Percentiles rank a stretch among this genome's conserved stretches.
phyloP scores from a whole-genome alignment of 768 basidiomycete genomes.

The Russula dissimulans region DNA sequence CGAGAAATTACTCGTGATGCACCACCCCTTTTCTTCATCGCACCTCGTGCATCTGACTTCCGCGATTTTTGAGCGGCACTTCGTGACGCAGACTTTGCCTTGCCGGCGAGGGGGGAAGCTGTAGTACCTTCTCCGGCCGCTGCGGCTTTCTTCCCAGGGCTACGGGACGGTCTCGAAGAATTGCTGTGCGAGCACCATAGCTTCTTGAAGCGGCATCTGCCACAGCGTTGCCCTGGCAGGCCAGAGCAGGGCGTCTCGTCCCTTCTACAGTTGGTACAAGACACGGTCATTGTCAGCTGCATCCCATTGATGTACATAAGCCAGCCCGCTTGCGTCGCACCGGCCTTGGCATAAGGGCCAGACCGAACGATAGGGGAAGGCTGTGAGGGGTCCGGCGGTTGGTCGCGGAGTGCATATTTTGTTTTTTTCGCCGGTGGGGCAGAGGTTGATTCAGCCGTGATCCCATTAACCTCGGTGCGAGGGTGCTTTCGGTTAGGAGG shows the following conservation, averaged over 20 bases:
- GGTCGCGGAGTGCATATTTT: not conserved
- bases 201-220: constrained; percentile 11
- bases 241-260: constrained; percentile 8
- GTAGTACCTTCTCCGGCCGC: not conserved
- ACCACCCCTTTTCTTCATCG: not conserved
- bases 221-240: constrained; percentile 10
- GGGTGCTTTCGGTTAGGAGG: not conserved
- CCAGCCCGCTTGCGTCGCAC: constrained; percentile 10
- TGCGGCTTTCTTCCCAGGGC: not conserved
- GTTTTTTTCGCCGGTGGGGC: constrained; percentile 5
- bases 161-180: not conserved
- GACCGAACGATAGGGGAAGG: not conserved
- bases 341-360: constrained; percentile 9
- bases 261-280: not conserved
- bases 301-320: constrained; percentile 5
- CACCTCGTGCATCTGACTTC: not conserved
- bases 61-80: not conserved
- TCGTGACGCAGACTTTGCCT: not conserved
- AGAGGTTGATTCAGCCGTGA: not conserved
- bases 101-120: not conserved
- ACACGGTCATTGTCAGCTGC: constrained; percentile 1
- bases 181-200: constrained; percentile 1
- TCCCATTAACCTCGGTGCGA: not conserved
- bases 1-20: not conserved
- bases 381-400: not conserved